Evolutionary conservation across 345 rosid species (phyloP), one percentile per base, ranked within the genome.

Genomic region (Aquilaria malaccensis): DNA sequence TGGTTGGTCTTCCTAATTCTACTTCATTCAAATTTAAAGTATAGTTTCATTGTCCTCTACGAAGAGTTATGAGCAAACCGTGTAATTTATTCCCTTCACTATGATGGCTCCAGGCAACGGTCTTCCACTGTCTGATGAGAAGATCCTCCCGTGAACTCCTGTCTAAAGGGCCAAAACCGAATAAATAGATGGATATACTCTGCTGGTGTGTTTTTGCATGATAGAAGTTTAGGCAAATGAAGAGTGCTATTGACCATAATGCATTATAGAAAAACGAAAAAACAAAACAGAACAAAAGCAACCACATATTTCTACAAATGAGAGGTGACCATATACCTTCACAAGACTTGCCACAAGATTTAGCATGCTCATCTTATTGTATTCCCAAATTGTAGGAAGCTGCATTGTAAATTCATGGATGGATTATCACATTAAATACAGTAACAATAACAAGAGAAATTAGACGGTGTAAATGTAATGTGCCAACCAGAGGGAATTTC

Each of bases 61-160:
- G 7, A 37, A 37, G 43, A 3, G 43, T 37, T 37, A 6, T 30
- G 56, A 54, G 66, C 46, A 52, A 74, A 90, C 97, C 73, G 87
- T 86, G 75, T 84, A 80, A 75, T 93, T 86, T 64, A 94, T 85
- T 76, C 90, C 96, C 65, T 74, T 73, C 67, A 90, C 70, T 30
- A 63, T 72, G 73, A 90, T 75, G 58, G 63, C 63, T 4, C 92
- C 96, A 71, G 88, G 92, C 33, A 90, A 76, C 12, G 96, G 92
- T 74, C 77, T 87, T 76, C 92, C 92, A 51, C 74, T 69, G 68
- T 83, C 85, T 30, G 86, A 77, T 60, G 99, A 88, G 78, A 80
- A 87, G 65, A 93, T 82, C 74, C 90, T 78, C 56, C 97, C 99
- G 74, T 86, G 96, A 67, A 93, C 81, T 79, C 96, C 99, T 69